A percentile compares a stretch with the other conserved stretches of the same genome.
These are phyloP conservation scores for Tuber umbilicatum DNA, from an alignment of 495 filamentous ascomycete species.

Conservation along the genomic window DNA sequence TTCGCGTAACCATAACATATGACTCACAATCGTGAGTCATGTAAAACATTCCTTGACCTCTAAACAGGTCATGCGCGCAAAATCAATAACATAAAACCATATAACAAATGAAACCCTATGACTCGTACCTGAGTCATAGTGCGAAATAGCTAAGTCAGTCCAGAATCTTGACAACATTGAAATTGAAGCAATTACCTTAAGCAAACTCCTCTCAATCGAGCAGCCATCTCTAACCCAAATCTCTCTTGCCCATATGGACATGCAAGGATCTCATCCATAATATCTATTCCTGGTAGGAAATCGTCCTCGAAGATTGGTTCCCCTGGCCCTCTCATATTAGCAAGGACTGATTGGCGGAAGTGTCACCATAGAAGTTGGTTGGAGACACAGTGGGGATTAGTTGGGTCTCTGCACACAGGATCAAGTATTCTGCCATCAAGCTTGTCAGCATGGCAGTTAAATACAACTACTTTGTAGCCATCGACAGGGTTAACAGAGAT, in stretches of 20 bases:
- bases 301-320: slow-evolving; percentile 43
- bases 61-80: no score
- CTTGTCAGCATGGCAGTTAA: slow-evolving; percentile 24
- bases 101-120: no score
- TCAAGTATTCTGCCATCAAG: slow-evolving; percentile 39
- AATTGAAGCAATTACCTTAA: background rate
- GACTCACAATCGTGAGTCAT: no score
- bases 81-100: no score
- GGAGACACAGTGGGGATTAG: slow-evolving; percentile 30
- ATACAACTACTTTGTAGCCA: slow-evolving; percentile 39
- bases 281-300: slow-evolving; percentile 41
- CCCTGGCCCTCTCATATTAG: slow-evolving; percentile 42
- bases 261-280: slow-evolving; percentile 35
- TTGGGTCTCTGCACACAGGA: slow-evolving; percentile 30
- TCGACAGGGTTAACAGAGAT: slow-evolving; percentile 38
- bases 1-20: no score
- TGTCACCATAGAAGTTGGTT: slow-evolving; percentile 42
- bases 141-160: no score
- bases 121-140: no score
- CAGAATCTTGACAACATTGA: no score
- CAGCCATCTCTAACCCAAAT: slow-evolving; percentile 32
- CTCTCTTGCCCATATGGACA: slow-evolving; percentile 33
- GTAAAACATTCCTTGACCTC: no score
- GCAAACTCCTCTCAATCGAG: background rate
- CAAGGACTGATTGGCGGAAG: slow-evolving; percentile 41